Evolutionary conservation across 306 rosid genomes (phyloP).

Genomic region (Erythrophleum fordii): DNA sequence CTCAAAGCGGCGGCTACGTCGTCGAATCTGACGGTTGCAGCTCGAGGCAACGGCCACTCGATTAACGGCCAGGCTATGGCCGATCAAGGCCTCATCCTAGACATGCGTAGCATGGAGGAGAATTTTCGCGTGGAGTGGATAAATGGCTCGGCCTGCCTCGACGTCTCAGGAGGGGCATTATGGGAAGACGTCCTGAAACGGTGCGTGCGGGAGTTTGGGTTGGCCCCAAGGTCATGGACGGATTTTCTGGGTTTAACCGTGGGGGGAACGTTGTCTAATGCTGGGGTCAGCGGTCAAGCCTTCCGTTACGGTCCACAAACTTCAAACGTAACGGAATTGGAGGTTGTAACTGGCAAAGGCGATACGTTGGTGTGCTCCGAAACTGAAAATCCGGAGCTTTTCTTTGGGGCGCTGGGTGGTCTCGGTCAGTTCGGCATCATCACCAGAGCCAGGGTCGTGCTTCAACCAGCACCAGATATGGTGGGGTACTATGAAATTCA

Average conservation of each 20-base stretch:
- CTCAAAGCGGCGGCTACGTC: constrained; percentile 50
- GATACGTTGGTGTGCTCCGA: constrained; percentile 73
- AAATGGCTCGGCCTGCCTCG: constrained; percentile 52
- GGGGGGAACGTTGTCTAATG: constrained; percentile 95
- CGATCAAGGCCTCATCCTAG: constrained; percentile 73
- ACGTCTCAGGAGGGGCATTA: constrained; percentile 96
- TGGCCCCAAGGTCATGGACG: constrained; percentile 94
- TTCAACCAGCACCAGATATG: constrained; percentile 85
- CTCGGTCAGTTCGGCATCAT: constrained; percentile 95
- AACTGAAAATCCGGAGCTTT: constrained; percentile 72
- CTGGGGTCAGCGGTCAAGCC: constrained; percentile 92
- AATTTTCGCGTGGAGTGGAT: constrained; percentile 34
- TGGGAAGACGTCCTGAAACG: constrained; percentile 88
- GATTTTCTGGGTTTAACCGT: constrained; percentile 89
- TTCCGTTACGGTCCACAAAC: constrained; percentile 96
- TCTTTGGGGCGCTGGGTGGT: constrained; percentile 76
- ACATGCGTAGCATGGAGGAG: constrained; percentile 78
- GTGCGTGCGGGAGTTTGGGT: constrained; percentile 53
- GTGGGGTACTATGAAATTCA: constrained; percentile 35
- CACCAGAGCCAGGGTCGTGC: constrained; percentile 73
- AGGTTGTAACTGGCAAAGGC: constrained; percentile 87
- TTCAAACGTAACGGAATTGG: constrained; percentile 81
- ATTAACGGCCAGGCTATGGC: constrained; percentile 99
- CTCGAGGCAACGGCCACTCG: constrained; percentile 96
- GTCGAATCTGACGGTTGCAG: constrained; percentile 76